Evolutionary conservation across 148 eudicot genomes (phyloP), one percentile per base, ranked within the genome.

Genomic region (Vaccinium myrtillus): DNA sequence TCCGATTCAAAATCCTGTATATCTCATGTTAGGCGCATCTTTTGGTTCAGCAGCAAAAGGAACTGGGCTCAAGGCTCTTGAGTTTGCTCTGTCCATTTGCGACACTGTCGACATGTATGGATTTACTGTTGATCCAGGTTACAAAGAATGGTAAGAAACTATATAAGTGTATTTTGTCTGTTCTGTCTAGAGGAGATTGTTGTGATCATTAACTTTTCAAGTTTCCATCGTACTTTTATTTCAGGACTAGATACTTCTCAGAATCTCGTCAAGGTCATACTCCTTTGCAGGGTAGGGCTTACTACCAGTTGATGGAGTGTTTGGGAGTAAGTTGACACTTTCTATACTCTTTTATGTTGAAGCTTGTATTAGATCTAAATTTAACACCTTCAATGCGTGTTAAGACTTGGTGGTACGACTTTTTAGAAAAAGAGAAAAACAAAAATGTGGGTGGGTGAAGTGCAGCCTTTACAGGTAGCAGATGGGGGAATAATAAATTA

Each of bases 271-370:
- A 93, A 90, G 99, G 99, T 79, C 99, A 97, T 89, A 94, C 99
- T 81, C 99, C 99, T 81, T 88, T 97, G 81, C 98, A 95, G 84
- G 99, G 99, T 78, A 92, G 99, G 85, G 99, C 99, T 51, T 97
- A 97, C 88, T 97, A 95, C 88, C 99, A 97, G 91, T 94, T 97
- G 99, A 97, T 97, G 99, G 99, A 97, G 88, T 97, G 99, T 85
- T 90, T 97, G 54, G 99, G 99, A 81, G 99, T 97, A 90, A 95
- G 99, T 85, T 65, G 73, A 30, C 16, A 7, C 56, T 70, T 82
- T 65, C 59, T 69, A 15, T 58, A 27, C 43, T 51, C 75, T 87
- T n/a, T 46, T 30, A 32, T 83, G 48, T 58, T 61, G 51, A 59
- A 79, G 21, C 65, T 58, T 21, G 14, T 46, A 71, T 65, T 30